Percentiles rank a stretch among this genome's conserved stretches.
These are phyloP conservation scores for Tetrastigma voinierianum DNA, from an alignment of 164 flowering plant species.

Conservation along the genomic window DNA sequence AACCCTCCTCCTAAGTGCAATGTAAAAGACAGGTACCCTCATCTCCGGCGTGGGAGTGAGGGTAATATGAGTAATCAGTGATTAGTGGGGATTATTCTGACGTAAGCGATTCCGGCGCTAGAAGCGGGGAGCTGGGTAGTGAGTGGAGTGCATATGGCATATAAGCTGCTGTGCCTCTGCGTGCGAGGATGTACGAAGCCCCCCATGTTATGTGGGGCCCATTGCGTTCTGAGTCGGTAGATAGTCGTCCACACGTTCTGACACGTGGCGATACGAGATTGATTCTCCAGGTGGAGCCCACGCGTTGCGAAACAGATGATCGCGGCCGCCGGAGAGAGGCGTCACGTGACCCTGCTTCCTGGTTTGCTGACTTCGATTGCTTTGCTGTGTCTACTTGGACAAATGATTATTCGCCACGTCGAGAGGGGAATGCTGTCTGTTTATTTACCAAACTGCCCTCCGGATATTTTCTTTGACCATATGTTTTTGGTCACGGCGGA, in stretches of 20 bases:
- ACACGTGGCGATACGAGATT: constrained; percentile 16
- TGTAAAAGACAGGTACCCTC: neutral
- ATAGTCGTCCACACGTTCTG: constrained; percentile 6
- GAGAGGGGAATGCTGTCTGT: neutral
- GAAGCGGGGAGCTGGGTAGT: too few relatives aligned
- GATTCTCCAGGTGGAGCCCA: constrained; percentile 22
- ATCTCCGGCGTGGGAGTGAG: neutral
- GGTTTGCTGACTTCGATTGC: neutral
- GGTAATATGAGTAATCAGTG: constrained; percentile 8
- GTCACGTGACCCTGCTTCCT: constrained; percentile 15
- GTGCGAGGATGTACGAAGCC: constrained; percentile 19
- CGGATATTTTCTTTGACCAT: neutral
- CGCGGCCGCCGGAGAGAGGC: constrained; percentile 11
- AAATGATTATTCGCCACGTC: constrained; percentile 8
- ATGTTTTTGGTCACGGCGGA: neutral
- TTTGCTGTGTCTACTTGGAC: neutral
- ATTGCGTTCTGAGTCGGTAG: constrained; percentile 6
- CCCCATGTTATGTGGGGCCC: constrained; percentile 25
- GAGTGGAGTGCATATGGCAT: constrained; percentile 6
- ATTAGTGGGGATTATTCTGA: neutral
- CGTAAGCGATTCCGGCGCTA: constrained; percentile 17
- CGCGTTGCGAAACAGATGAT: constrained; percentile 12
- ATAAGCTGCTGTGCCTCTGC: constrained; percentile 16
- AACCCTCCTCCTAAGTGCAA: constrained; percentile 12
- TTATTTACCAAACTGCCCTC: neutral